Conservation (phyloP, 106 monocot species). For the Allium cepa region DNA sequence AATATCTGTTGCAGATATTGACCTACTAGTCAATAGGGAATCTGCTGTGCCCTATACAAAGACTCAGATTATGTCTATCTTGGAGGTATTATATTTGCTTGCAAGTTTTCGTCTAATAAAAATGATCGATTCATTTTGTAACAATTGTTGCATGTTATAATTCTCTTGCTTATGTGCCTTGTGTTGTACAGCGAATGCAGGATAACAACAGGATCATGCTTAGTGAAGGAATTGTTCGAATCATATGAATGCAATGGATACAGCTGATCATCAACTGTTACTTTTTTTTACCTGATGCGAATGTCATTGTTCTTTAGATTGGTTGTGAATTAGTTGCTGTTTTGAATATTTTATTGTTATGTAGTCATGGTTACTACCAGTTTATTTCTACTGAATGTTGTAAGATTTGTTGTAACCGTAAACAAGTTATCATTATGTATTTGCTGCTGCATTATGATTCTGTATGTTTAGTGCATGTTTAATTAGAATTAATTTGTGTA, state of each 20-base stretch:
- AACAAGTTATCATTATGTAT: too few relatives aligned
- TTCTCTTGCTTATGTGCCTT: neutral
- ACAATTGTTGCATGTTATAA: neutral
- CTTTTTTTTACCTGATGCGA: too few relatives aligned
- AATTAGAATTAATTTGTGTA: too few relatives aligned
- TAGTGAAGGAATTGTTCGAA: conserved; percentile 54
- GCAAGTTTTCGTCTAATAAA: neutral
- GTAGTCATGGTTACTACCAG: too few relatives aligned
- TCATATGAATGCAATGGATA: conserved; percentile 34
- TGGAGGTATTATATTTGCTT: conserved; percentile 48
- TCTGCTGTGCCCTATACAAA: conserved; percentile 44
- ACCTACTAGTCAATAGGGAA: conserved; percentile 53
- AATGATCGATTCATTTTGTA: neutral
- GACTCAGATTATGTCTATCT: conserved; percentile 44
- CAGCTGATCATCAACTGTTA: too few relatives aligned
- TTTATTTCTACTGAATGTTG: too few relatives aligned
- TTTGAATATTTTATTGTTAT: too few relatives aligned
- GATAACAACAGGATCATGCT: conserved; percentile 90
- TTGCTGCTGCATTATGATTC: too few relatives aligned
- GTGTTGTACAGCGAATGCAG: conserved; percentile 73
- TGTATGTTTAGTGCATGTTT: too few relatives aligned
- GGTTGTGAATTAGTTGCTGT: too few relatives aligned
- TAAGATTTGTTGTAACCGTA: too few relatives aligned
- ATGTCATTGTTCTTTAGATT: too few relatives aligned
- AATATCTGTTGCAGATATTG: conserved; percentile 77